These are phyloP conservation scores for Ogataea henricii DNA, from an alignment of 805 yeast species.

Conservation along the genomic window DNA sequence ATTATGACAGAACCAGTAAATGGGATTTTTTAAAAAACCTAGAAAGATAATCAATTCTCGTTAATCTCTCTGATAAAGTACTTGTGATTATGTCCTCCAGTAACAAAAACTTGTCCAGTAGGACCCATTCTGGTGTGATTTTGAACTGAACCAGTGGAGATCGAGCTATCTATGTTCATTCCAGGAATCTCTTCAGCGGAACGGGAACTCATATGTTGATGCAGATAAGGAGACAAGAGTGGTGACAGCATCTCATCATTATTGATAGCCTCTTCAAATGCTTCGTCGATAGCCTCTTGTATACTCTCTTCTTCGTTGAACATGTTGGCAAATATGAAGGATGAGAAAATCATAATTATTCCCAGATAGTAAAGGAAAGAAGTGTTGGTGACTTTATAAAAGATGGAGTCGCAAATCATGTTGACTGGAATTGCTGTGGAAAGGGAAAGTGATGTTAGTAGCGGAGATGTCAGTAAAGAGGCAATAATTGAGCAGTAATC, in stretches of 20 bases:
- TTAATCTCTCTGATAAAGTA: constrained; percentile 35
- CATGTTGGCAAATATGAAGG: constrained; percentile 49
- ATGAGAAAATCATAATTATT: constrained; percentile 45
- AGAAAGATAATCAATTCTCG: not conserved
- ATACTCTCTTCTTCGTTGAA: constrained; percentile 47
- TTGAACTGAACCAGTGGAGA: constrained; percentile 4
- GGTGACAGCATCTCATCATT: constrained; percentile 50
- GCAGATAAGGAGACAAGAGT: constrained; percentile 44
- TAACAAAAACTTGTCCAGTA: constrained; percentile 31
- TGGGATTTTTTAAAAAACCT: not conserved
- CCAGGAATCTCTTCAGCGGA: constrained; percentile 28
- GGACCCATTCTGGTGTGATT: not conserved
- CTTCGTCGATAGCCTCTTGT: constrained; percentile 48
- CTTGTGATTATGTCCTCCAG: constrained; percentile 38
- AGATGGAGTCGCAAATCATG: constrained; percentile 46
- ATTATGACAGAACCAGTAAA: not conserved
- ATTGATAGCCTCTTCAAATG: constrained; percentile 48
- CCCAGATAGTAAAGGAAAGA: constrained; percentile 45
- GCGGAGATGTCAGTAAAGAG: constrained; percentile 54
- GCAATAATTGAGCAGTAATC: constrained; percentile 55
- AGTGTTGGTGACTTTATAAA: constrained; percentile 37
- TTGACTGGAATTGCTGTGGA: constrained; percentile 56
- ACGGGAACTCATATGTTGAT: constrained; percentile 5
- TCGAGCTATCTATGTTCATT: constrained; percentile 22
- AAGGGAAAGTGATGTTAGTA: constrained; percentile 51